These are phyloP conservation scores for Brettanomyces custersianus DNA, from an alignment of 805 yeast genomes.

Conservation along the genomic window DNA sequence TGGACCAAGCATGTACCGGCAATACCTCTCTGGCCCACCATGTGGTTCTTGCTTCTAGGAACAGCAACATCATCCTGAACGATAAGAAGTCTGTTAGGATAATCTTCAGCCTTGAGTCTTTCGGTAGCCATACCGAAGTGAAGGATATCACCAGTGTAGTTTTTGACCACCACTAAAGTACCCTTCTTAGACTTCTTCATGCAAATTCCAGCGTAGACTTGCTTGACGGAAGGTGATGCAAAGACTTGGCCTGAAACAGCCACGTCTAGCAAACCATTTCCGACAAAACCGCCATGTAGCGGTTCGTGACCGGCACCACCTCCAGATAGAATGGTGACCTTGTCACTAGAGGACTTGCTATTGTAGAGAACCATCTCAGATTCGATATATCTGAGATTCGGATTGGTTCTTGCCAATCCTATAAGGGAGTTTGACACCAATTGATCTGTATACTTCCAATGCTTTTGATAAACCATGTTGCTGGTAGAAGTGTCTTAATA, in stretches of 20 bases:
- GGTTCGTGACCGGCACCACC: constrained; percentile 98
- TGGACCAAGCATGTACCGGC: constrained; percentile 89
- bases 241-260: constrained; percentile 90
- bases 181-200: constrained; percentile 52
- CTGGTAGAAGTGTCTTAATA: no score
- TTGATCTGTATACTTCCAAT: constrained; percentile 43
- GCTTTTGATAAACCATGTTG: constrained; percentile 24
- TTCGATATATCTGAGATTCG: constrained; percentile 43
- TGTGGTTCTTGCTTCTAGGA: constrained; percentile 79
- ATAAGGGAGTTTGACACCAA: constrained; percentile 39
- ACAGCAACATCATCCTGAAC: constrained; percentile 94
- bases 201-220: constrained; percentile 63
- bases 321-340: constrained; percentile 73
- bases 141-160: constrained; percentile 89
- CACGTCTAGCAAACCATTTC: constrained; percentile 70
- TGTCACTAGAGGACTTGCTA: constrained; percentile 27
- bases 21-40: constrained; percentile 90
- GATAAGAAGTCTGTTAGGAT: constrained; percentile 59
- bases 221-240: constrained; percentile 86
- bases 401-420: constrained; percentile 47
- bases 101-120: constrained; percentile 72
- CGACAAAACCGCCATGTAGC: constrained; percentile 85
- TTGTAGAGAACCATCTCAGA: constrained; percentile 47
- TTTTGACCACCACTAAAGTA: constrained; percentile 72
- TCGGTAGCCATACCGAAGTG: constrained; percentile 92